Evolutionary conservation across 2,329 filamentous ascomycete species (phyloP).

Genomic region (Pseudogymnoascus pannorum): DNA sequence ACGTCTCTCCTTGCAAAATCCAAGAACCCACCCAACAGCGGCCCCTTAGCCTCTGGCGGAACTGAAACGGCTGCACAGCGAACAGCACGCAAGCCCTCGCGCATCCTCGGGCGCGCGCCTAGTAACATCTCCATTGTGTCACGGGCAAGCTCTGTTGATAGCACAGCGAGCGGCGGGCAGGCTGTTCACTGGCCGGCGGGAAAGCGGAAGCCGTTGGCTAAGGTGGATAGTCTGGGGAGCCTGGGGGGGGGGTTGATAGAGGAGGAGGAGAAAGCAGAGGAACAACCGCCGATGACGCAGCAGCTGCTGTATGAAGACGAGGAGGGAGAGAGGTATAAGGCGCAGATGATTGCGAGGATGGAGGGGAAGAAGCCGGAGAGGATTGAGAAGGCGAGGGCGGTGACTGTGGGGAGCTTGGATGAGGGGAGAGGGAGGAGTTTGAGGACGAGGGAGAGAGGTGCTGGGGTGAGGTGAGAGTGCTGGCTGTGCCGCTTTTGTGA

Average conservation of each 20-base stretch:
- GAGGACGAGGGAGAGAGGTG: background rate
- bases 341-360: constrained; percentile 26
- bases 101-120: constrained; percentile 49
- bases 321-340: constrained; percentile 23
- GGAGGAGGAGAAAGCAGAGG: constrained; percentile 14
- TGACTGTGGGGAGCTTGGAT: constrained; percentile 19
- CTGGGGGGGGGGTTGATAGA: background rate
- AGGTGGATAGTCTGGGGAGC: constrained; percentile 21
- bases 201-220: constrained; percentile 16
- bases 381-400: constrained; percentile 16
- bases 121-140: constrained; percentile 47
- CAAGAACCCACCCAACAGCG: constrained; percentile 16
- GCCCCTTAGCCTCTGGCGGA: background rate
- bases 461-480: background rate
- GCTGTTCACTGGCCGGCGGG: constrained; percentile 22
- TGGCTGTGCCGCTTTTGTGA: background rate
- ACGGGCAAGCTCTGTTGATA: constrained; percentile 33
- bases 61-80: constrained; percentile 11
- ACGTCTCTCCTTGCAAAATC: constrained; percentile 27
- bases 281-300: constrained; percentile 24
- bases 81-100: background rate
- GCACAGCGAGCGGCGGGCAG: constrained; percentile 25
- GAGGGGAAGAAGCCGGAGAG: constrained; percentile 22
- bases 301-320: constrained; percentile 26
- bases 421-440: constrained; percentile 1